Base-by-base conservation (phyloP, 371 early-diverging fungal genomes). In the Syncephalastrum monosporum region DNA sequence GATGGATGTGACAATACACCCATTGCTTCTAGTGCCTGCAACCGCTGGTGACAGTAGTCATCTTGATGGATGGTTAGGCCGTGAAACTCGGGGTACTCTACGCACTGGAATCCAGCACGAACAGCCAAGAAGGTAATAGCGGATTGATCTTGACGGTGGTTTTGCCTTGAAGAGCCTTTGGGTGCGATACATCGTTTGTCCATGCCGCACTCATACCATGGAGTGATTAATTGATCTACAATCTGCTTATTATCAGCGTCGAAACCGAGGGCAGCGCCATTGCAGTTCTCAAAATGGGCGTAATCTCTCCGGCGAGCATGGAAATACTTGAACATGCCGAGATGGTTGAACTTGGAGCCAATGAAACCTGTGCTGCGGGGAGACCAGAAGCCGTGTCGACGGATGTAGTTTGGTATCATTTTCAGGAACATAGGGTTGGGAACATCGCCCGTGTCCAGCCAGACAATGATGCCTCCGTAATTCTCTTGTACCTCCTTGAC, bases 111-210 rank as follows among this genome's bases (percentile, higher is more conserved):
- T 10, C 72, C 72, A 24, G 68, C 60, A 4, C 64, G 62, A 17
- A 63, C 47, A 14, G 72, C 74, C 15, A 82, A 47, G 23, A 75
- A 74, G 6, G 77, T 77, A 47, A 82, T 63, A 1, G 75, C 79
- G 0, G 82, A 68, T 49, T 82, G 82, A 53, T 82, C 82, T 45
- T 82, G 82, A 4, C 82, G 71, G 59, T 82, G 82, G 51, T 82
- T 82, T 14, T 41, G 47, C 0, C 82, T 63, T 0, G 74, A 74
- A 10, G 79, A 77, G 1, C 78, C 76, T 27, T 56, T 47, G 17
- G 80, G 82, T 0, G 82, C 82, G 42, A 82, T 79, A 50, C 82
- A 82, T 6, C 70, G 59, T 55, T 72, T 60, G 8, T 60, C 62
- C 16, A 56, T 29, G 3, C 69, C 74, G 60, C 79, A 82, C 5